phyloP scores from a whole-genome alignment of 177 flowering plant species.

The Vitis hybrid region DNA sequence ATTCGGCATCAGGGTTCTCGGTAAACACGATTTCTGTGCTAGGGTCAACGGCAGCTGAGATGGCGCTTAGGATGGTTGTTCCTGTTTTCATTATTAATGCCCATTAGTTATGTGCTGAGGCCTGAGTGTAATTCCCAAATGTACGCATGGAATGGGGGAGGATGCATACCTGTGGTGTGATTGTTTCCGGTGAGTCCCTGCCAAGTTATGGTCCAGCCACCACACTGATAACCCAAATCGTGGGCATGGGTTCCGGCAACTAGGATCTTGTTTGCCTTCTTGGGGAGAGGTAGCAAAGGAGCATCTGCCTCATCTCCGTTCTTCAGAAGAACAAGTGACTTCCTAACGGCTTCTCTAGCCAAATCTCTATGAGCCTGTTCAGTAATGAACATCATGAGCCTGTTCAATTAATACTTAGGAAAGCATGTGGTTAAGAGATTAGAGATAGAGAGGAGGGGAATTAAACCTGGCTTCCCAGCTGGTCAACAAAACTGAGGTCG shows the following conservation, averaged over 20 bases:
- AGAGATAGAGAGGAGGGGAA: not conserved
- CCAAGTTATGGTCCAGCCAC: slow-evolving; percentile 21
- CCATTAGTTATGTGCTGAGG: not conserved
- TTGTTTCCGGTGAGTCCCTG: slow-evolving; percentile 17
- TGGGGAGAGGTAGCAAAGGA: slow-evolving; percentile 18
- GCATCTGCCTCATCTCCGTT: slow-evolving; percentile 5
- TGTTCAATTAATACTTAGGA: no score
- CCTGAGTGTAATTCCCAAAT: no score
- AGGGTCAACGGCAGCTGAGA: slow-evolving; percentile 14
- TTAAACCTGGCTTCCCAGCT: slow-evolving; percentile 37
- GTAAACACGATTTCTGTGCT: slow-evolving; percentile 16
- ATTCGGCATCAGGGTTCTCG: slow-evolving; percentile 17
- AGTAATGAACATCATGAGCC: no score
- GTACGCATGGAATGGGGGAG: not conserved
- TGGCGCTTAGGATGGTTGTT: slow-evolving; percentile 22
- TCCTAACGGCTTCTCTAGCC: slow-evolving; percentile 22
- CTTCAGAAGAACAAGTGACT: slow-evolving; percentile 16
- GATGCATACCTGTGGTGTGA: slow-evolving; percentile 9
- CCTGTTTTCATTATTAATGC: slow-evolving; percentile 1
- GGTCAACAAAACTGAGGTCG: slow-evolving; percentile 27
- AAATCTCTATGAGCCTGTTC: slow-evolving; percentile 17
- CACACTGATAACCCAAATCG: slow-evolving; percentile 18
- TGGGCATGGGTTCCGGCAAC: slow-evolving; percentile 19
- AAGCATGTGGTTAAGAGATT: no score
- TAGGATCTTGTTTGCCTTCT: slow-evolving; percentile 13